phyloP scores from a whole-genome alignment of 192 early-diverging fungal species.

The Backusella circina region DNA sequence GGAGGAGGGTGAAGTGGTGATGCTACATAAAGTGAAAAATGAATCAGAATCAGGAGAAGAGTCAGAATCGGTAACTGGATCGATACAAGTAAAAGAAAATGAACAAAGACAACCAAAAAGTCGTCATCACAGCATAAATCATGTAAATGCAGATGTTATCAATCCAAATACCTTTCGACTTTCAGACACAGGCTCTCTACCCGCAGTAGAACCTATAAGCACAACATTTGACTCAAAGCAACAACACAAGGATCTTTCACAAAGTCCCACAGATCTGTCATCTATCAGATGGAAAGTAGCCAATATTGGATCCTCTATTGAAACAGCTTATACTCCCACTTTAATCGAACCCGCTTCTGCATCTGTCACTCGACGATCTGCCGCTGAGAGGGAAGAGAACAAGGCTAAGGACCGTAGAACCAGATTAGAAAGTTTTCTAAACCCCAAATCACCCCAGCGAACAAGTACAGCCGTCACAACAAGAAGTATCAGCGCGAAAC shows the following conservation, averaged over 20 bases:
- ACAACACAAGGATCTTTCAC: not conserved
- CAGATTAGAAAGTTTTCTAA: conserved; percentile 1
- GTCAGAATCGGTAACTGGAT: not conserved
- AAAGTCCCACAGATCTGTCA: not conserved
- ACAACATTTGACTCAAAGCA: not conserved
- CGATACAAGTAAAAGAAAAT: not conserved
- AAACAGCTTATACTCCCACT: conserved; percentile 3
- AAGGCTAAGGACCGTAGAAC: not conserved
- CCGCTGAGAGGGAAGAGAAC: not conserved
- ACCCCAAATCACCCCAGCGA: not conserved
- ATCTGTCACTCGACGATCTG: not conserved
- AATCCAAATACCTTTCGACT: not conserved
- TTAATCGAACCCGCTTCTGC: not conserved
- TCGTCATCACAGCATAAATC: not conserved
- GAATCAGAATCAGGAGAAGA: not conserved
- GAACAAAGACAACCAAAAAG: not conserved
- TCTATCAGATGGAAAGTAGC: conserved; percentile 14
- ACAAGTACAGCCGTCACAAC: not conserved
- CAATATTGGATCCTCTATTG: conserved; percentile 9
- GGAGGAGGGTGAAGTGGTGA: not conserved
- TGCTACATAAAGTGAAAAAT: not conserved
- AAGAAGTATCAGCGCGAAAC: not conserved
- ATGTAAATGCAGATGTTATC: conserved; percentile 1
- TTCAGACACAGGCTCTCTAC: conserved; percentile 1
- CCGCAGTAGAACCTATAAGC: not conserved